Conservation (phyloP, 305 asterid species). For the Rubia peregrina region DNA sequence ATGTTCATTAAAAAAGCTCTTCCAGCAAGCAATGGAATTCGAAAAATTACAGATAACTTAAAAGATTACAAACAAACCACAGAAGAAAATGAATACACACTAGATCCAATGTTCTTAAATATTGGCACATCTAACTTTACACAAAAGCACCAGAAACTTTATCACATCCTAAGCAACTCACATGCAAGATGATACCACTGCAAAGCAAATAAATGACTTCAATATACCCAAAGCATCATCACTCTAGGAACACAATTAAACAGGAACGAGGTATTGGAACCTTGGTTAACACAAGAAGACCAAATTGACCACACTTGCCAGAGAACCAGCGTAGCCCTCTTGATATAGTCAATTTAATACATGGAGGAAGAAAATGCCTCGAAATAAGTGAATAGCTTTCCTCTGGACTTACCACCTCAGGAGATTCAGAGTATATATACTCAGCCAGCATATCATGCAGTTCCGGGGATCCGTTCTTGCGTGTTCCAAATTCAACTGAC, state of each 20-base stretch:
- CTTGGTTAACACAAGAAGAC: not conserved
- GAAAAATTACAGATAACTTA: not conserved
- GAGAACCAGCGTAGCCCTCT: conserved; percentile 3
- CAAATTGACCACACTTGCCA: not conserved
- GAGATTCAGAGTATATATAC: conserved; percentile 73
- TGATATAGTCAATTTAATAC: not conserved
- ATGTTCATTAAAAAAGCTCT: not conserved
- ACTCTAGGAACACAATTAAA: not conserved
- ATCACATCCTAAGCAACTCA: not conserved
- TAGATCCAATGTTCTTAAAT: not conserved
- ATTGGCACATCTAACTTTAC: not conserved
- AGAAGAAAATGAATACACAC: not conserved
- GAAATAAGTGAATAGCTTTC: conserved; percentile 11
- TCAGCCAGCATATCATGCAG: conserved; percentile 93
- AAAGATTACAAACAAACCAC: not conserved
- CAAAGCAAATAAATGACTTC: not conserved
- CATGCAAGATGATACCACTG: not conserved
- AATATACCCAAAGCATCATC: not conserved
- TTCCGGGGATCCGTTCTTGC: conserved; percentile 75
- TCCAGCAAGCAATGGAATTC: not conserved
- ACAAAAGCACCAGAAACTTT: not conserved
- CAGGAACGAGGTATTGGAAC: not conserved
- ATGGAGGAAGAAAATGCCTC: not conserved
- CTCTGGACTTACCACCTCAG: conserved; percentile 62
- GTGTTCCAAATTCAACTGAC: conserved; percentile 82